Base-by-base conservation (phyloP, 768 basidiomycete genomes). In the Termitomyces sp. region DNA sequence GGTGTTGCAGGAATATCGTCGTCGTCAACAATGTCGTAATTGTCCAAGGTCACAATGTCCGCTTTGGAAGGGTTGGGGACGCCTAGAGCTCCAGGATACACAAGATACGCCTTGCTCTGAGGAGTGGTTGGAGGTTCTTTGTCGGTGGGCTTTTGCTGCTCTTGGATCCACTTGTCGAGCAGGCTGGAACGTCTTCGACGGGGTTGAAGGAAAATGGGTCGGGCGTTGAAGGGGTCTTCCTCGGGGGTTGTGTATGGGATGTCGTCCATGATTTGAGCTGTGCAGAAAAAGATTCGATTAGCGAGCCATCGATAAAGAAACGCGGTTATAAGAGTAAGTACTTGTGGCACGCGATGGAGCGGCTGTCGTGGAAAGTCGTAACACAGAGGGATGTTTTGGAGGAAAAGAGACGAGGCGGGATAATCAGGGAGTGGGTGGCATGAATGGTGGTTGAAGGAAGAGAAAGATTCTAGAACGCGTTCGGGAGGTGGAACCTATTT, bases 121-220 rank as follows among this genome's bases (percentile, higher is more conserved):
- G 76, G 69, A 20, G 72, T 64, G 22, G 68, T 44, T 63, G 46
- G 55, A 58, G 35, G 67, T 62, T 32, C 63, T 38, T 55, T 56
- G 63, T 63, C 49, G 40, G 64, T 46, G 57, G 56, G 70, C 48
- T 60, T 61, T 48, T 80, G 81, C 67, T 84, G 82, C 55, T 83
- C 81, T 56, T 76, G 71, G 52, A 84, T 83, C 82, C 82, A 85
- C 66, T 80, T 79, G 70, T 81, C 74, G 58, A 84, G 75, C 71
- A 83, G 71, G 66, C 81, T 83, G n/a, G 82, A 81, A 46, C 78
- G 79, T 63, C 75, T 69, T 44, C 74, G 77, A 48, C 75, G 74
- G 24, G 75, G 74, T 59, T 73, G 69, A 36, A 65, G 69, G 46
- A 73, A 62, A 44, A 74, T 66, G 33, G 79, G 77, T 39, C 69